phyloP scores from a whole-genome alignment of 1,139 yeast genomes.

The Kodamaea suecica region DNA sequence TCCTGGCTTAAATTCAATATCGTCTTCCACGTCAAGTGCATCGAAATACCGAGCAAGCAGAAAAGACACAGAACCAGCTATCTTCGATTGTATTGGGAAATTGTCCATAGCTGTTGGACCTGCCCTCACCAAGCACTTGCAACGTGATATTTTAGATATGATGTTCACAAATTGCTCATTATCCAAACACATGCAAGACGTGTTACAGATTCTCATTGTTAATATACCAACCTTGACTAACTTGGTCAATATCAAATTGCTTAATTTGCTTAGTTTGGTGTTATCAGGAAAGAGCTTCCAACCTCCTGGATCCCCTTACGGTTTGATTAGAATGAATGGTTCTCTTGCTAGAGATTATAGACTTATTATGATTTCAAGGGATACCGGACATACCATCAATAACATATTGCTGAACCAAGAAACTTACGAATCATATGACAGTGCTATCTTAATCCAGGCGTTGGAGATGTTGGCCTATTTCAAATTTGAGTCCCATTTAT shows the following conservation, averaged over 20 bases:
- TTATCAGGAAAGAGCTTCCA: slow-evolving; percentile 78
- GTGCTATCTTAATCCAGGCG: slow-evolving; percentile 60
- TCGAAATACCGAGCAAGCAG: slow-evolving; percentile 60
- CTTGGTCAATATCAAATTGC: slow-evolving; percentile 65
- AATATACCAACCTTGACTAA: slow-evolving; percentile 80
- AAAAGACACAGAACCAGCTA: slow-evolving; percentile 79
- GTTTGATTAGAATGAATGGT: slow-evolving; percentile 59
- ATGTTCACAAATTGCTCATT: slow-evolving; percentile 76
- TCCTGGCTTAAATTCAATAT: slow-evolving; percentile 13
- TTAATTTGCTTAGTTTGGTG: slow-evolving; percentile 73
- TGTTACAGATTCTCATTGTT: slow-evolving; percentile 62
- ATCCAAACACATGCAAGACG: slow-evolving; percentile 74
- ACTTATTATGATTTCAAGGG: slow-evolving; percentile 67
- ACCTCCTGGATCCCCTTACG: slow-evolving; percentile 87
- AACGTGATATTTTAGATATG: slow-evolving; percentile 75
- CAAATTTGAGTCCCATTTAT: slow-evolving; percentile 68
- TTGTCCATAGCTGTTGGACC: slow-evolving; percentile 90
- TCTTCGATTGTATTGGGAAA: slow-evolving; percentile 86
- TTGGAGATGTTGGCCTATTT: slow-evolving; percentile 71
- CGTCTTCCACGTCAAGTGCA: slow-evolving; percentile 30
- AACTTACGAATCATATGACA: slow-evolving; percentile 45
- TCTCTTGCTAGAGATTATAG: slow-evolving; percentile 74
- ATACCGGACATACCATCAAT: slow-evolving; percentile 47
- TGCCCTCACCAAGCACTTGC: slow-evolving; percentile 86
- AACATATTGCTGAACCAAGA: slow-evolving; percentile 37